Evolutionary conservation across 1,284 basidiomycete species (phyloP), one percentile per base, ranked within the genome.

Genomic region (Exobasidium cylindrosporum): DNA sequence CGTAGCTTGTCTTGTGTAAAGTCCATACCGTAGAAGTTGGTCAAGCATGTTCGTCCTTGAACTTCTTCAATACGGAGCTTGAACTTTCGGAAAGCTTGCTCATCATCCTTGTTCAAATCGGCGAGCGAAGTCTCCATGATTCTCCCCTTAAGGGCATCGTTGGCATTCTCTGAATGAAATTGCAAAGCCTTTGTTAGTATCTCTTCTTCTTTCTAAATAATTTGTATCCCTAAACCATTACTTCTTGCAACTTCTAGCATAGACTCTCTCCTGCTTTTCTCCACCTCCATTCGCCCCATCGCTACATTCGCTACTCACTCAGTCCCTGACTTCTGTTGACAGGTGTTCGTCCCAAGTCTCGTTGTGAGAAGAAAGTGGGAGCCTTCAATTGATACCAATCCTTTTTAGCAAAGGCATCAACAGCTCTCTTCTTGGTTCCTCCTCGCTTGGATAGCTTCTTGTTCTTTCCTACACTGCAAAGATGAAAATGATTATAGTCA

Each of bases 381-480:
- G 94, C 95, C 84, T 97, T 97, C 84, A 99, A 89, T 83, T 97
- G 93, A 84, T 95, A 99, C 96, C 96, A 98, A 81, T 98, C 95
- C 86, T 99, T 99, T 85, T 95, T 89, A 77, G 95, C 89, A 90
- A 99, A 97, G 76, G 96, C 93, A 87, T 99, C 96, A 76, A 98
- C 93, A 82, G 95, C 92, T 88, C 95, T 95, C 86, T 97, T 96
- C 80, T 82, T 82, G 89, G 95, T 96, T 87, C 97, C 97, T 88
- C 97, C 97, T 81, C 95, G 94, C 86, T 98, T 98, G 62, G 92
- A 95, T 80, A 97, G 88, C 83, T 95, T 90, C 86, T 98, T 98
- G 86, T 97, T 97, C 91, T 92, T 82, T 68, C 81, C 81, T 72
- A 82, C 81, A 78, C 81, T 75, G 60, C 28, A 52, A 44, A 14